Conservation (phyloP, 306 rosid genomes). For the Sindora glabra region DNA sequence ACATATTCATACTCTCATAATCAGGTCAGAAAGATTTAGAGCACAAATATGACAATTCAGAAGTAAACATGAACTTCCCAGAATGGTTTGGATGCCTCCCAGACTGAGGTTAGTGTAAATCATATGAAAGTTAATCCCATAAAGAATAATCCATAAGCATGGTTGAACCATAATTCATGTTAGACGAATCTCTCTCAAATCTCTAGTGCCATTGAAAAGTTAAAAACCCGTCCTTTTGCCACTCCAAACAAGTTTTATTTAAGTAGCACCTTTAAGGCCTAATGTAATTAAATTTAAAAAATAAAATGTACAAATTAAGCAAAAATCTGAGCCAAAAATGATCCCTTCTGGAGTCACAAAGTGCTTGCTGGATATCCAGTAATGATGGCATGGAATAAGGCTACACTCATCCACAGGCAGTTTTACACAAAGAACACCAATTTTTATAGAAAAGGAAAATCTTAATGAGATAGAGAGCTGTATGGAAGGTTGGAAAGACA, state of each 20-base stretch:
- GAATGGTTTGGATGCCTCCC: neutral
- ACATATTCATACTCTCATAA: neutral
- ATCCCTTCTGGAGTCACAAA: constrained; percentile 76
- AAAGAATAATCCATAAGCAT: neutral
- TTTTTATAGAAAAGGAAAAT: too few relatives aligned
- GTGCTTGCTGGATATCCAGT: constrained; percentile 81
- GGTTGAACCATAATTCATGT: neutral
- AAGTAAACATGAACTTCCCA: neutral
- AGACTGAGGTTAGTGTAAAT: neutral
- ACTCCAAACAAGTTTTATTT: neutral
- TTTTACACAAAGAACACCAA: constrained; percentile 7
- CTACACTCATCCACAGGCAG: constrained; percentile 38
- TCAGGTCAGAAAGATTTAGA: neutral
- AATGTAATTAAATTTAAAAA: neutral
- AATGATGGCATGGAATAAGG: constrained; percentile 57
- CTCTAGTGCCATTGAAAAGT: neutral
- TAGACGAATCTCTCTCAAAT: neutral
- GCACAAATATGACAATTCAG: too few relatives aligned
- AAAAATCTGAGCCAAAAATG: constrained; percentile 74
- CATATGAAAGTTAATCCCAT: neutral
- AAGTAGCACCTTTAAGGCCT: neutral
- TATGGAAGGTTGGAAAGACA: too few relatives aligned
- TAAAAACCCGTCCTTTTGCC: neutral
- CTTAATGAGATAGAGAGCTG: too few relatives aligned
- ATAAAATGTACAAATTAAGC: neutral